phyloP scores from a whole-genome alignment of 345 rosid genomes.

The Adansonia digitata region DNA sequence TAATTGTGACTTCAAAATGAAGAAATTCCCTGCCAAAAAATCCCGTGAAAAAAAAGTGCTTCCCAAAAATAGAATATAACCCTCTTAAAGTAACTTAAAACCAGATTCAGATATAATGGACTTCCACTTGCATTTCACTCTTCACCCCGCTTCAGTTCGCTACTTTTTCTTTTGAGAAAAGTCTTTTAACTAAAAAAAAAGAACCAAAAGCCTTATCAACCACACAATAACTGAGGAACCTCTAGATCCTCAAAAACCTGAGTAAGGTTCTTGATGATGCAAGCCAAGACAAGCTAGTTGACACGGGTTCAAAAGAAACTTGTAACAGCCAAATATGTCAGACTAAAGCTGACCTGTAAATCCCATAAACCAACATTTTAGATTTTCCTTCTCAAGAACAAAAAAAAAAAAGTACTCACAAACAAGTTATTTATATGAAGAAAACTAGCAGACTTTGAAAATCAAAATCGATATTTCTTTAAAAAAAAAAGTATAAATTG shows the following conservation, averaged over 20 bases:
- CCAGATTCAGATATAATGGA: constrained; percentile 13
- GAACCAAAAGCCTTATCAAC: constrained; percentile 14
- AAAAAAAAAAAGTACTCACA: not conserved
- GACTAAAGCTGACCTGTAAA: constrained; percentile 20
- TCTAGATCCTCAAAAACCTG: not conserved
- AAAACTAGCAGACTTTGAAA: no score
- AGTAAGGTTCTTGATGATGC: constrained; percentile 1
- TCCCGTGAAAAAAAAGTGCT: no score
- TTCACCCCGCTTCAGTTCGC: constrained; percentile 8
- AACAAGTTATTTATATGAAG: no score
- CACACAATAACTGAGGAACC: constrained; percentile 8
- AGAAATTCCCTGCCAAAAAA: no score
- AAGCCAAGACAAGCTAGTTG: constrained; percentile 28
- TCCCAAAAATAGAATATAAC: constrained; percentile 1
- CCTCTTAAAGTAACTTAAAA: constrained; percentile 1
- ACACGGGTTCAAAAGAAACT: constrained; percentile 26
- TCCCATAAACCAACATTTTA: constrained; percentile 22
- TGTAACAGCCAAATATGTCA: constrained; percentile 11
- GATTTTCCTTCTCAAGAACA: not conserved
- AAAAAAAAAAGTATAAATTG: no score
- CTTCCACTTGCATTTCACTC: constrained; percentile 18
- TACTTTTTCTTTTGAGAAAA: not conserved
- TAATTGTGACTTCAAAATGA: no score
- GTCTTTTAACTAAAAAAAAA: not conserved
- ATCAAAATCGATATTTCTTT: no score